Percentiles rank a stretch among this genome's conserved stretches.
These are phyloP conservation scores for Kazachstania taianensis DNA, from an alignment of 805 yeast genomes.

Conservation along the genomic window DNA sequence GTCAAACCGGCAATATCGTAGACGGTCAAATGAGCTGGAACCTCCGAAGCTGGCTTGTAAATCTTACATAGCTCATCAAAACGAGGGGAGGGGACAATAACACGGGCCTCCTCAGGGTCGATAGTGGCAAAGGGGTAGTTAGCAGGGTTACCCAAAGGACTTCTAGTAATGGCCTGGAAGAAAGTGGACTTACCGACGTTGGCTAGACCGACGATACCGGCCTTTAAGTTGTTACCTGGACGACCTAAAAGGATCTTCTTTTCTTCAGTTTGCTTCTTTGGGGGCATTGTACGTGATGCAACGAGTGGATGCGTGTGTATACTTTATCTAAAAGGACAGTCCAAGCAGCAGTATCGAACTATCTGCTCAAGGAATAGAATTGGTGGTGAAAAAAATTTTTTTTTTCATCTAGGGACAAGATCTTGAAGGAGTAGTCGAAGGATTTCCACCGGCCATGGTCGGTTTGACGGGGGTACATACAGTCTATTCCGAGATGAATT, in stretches of 20 bases:
- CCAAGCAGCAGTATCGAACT: background rate
- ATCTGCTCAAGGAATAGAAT: too few relatives aligned
- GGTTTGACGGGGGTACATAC: conserved; percentile 92
- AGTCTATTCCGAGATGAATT: conserved; percentile 93
- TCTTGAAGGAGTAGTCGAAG: conserved; percentile 62
- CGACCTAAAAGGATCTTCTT: conserved; percentile 73
- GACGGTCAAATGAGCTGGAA: conserved; percentile 87
- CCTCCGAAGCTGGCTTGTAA: conserved; percentile 75
- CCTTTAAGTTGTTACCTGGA: conserved; percentile 49
- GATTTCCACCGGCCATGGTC: conserved; percentile 81
- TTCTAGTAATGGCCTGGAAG: conserved; percentile 71
- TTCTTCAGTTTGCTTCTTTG: conserved; percentile 36
- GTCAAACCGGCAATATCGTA: conserved; percentile 98
- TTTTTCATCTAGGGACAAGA: background rate
- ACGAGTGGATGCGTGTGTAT: background rate
- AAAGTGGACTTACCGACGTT: conserved; percentile 74
- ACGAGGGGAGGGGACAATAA: conserved; percentile 83
- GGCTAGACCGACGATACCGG: conserved; percentile 76
- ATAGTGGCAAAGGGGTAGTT: conserved; percentile 80
- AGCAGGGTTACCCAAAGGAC: conserved; percentile 61
- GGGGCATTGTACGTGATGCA: conserved; percentile 22
- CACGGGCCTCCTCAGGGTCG: conserved; percentile 97
- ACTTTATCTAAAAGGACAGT: background rate
- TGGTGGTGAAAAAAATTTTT: background rate
- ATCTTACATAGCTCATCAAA: conserved; percentile 65